These are phyloP conservation scores for Starmerella bacillaris DNA, from an alignment of 805 yeast genomes.

Conservation along the genomic window DNA sequence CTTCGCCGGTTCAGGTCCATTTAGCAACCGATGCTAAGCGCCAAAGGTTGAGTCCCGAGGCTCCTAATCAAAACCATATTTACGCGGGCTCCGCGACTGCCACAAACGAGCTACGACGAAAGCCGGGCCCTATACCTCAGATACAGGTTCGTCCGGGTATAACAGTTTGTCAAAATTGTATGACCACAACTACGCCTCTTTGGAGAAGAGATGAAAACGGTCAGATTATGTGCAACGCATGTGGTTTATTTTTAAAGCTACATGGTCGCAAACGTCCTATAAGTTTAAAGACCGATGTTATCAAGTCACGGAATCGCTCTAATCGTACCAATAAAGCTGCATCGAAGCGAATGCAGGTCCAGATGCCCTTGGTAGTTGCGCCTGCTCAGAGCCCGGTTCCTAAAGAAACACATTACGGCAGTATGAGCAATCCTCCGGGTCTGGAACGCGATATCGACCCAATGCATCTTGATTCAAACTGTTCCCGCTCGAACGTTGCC, in stretches of 20 bases:
- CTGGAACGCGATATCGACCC: too few relatives aligned
- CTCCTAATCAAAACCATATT: too few relatives aligned
- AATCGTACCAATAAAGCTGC: slow-evolving; percentile 3
- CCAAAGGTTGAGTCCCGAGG: too few relatives aligned
- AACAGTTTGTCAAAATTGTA: slow-evolving; percentile 60
- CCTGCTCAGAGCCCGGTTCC: neutral
- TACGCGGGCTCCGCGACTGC: neutral
- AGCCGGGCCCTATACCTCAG: slow-evolving; percentile 11
- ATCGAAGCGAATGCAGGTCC: neutral
- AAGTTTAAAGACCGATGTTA: slow-evolving; percentile 78
- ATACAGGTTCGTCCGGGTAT: slow-evolving; percentile 14
- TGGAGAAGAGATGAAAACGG: slow-evolving; percentile 94
- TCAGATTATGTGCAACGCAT: slow-evolving; percentile 86
- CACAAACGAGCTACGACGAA: slow-evolving; percentile 3
- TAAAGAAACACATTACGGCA: neutral
- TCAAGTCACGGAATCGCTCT: slow-evolving; percentile 68
- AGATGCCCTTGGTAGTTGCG: neutral
- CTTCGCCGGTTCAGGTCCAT: too few relatives aligned
- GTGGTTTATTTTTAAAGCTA: slow-evolving; percentile 78
- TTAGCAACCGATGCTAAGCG: too few relatives aligned
- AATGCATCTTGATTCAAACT: too few relatives aligned
- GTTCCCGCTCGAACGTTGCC: too few relatives aligned
- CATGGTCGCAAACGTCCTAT: slow-evolving; percentile 94
- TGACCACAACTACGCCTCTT: slow-evolving; percentile 80
- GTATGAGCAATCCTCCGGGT: too few relatives aligned